A percentile compares a stretch with the other conserved stretches of the same genome.
phyloP scores from a whole-genome alignment of 1,284 basidiomycete species.

The Prillingera fragicola region DNA sequence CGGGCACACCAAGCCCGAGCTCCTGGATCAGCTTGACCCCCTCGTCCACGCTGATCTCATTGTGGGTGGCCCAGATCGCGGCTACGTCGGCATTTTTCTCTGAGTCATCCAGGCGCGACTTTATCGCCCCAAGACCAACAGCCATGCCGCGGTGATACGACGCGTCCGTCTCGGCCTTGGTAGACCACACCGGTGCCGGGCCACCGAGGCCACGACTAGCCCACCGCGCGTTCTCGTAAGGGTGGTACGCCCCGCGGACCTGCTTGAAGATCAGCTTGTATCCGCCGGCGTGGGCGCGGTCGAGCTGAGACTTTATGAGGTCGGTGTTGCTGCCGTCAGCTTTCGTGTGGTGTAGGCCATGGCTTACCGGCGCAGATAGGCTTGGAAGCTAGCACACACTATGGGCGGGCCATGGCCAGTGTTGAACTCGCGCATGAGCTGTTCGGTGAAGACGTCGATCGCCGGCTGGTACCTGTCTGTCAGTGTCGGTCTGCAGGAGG shows the following conservation, averaged over 20 bases:
- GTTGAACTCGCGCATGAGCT: constrained; percentile 10
- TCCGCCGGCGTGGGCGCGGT: constrained; percentile 1
- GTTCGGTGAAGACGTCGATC: constrained; percentile 3
- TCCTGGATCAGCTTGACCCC: not conserved
- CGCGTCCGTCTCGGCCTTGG: not conserved
- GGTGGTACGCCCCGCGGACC: constrained; percentile 1
- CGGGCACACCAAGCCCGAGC: not conserved
- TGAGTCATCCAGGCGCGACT: not conserved
- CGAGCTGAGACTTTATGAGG: not conserved
- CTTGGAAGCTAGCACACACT: not conserved
- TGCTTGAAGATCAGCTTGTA: constrained; percentile 4
- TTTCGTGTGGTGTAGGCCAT: too few species aligned
- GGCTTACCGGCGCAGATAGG: constrained; percentile 1
- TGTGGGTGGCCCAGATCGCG: constrained; percentile 4
- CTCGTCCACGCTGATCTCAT: constrained; percentile 3
- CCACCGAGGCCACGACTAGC: not conserved
- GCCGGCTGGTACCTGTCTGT: constrained; percentile 8
- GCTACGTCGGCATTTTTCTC: not conserved
- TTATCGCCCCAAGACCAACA: not conserved
- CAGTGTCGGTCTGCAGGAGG: too few species aligned
- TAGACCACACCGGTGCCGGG: not conserved
- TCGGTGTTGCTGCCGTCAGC: not conserved
- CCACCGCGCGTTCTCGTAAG: not conserved
- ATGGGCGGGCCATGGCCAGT: not conserved
- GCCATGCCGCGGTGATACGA: not conserved